Evolutionary conservation across 371 early-diverging fungal genomes (phyloP).

Genomic region (Zancudomyces culisetae): DNA sequence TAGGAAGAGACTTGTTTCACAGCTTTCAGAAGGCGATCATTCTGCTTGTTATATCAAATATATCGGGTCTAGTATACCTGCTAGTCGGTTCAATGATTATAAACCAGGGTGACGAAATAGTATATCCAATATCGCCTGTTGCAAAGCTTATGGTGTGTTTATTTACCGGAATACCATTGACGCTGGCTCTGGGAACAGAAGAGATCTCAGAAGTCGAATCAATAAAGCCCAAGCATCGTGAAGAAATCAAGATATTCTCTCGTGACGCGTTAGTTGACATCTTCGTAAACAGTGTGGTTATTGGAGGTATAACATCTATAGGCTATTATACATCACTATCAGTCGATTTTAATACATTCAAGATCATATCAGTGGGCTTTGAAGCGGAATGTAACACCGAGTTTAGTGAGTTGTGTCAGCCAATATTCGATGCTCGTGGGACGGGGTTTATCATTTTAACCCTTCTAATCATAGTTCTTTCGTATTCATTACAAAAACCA

Average conservation of each 20-base stretch:
- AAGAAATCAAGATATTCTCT: conserved; percentile 41
- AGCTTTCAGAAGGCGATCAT: conserved; percentile 84
- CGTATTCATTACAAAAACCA: conserved; percentile 48
- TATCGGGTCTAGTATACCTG: conserved; percentile 43
- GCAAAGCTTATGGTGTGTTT: conserved; percentile 82
- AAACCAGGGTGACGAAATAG: conserved; percentile 31
- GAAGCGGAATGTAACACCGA: conserved; percentile 30
- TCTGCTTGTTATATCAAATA: conserved; percentile 74
- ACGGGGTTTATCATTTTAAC: conserved; percentile 45
- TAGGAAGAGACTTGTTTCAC: conserved; percentile 62
- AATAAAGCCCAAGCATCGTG: conserved; percentile 53
- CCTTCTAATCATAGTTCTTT: conserved; percentile 39
- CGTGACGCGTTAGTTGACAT: conserved; percentile 44
- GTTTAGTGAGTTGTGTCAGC: conserved; percentile 33
- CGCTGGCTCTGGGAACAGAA: conserved; percentile 68
- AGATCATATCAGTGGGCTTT: conserved; percentile 27
- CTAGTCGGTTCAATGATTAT: conserved; percentile 44
- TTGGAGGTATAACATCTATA: conserved; percentile 38
- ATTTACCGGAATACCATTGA: conserved; percentile 60
- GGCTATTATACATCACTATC: conserved; percentile 41
- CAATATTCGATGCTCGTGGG: conserved; percentile 53
- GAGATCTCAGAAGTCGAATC: conserved; percentile 56
- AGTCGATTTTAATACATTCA: conserved; percentile 30
- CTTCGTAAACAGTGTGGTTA: conserved; percentile 46
- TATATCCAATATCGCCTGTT: conserved; percentile 54